A percentile compares a stretch with the other conserved stretches of the same genome.
Conservation (phyloP, 176 grass and related monocot genomes). For the Luzula sylvatica region DNA sequence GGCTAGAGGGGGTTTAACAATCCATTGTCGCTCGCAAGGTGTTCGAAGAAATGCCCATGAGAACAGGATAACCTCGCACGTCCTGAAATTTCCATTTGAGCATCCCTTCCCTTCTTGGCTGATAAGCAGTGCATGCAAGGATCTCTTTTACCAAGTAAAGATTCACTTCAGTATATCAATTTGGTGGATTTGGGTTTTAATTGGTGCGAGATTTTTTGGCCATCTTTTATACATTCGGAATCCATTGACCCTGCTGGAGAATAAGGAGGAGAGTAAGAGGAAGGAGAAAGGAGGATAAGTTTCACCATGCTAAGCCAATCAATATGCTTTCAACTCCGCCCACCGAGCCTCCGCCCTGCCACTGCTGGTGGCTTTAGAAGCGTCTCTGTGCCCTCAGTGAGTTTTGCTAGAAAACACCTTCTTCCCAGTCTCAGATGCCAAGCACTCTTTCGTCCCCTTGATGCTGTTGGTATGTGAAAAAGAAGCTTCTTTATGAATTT, state of each 20-base stretch:
- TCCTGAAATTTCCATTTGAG: too few species aligned
- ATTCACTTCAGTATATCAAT: too few species aligned
- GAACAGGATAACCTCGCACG: too few species aligned
- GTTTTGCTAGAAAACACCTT: not conserved
- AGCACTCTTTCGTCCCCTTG: not conserved
- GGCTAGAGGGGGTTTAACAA: too few species aligned
- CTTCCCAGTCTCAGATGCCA: not conserved
- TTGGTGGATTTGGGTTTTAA: too few species aligned
- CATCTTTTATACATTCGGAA: too few species aligned
- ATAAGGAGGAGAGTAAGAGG: not conserved
- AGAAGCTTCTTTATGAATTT: not conserved
- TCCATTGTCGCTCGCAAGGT: too few species aligned
- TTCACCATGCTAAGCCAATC: conserved; percentile 10
- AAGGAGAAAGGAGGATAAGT: not conserved
- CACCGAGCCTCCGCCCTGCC: not conserved
- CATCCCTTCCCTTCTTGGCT: too few species aligned
- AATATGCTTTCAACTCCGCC: not conserved
- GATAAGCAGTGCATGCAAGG: too few species aligned
- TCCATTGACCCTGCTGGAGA: not conserved
- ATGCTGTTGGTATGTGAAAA: conserved; percentile 1
- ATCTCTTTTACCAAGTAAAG: too few species aligned
- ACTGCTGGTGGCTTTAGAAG: not conserved
- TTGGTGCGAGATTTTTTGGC: too few species aligned
- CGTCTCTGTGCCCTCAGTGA: not conserved
- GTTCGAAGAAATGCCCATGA: too few species aligned